These are phyloP conservation scores for Heterobasidion irregulare DNA, from an alignment of 1,284 basidiomycete species.

Conservation along the genomic window DNA sequence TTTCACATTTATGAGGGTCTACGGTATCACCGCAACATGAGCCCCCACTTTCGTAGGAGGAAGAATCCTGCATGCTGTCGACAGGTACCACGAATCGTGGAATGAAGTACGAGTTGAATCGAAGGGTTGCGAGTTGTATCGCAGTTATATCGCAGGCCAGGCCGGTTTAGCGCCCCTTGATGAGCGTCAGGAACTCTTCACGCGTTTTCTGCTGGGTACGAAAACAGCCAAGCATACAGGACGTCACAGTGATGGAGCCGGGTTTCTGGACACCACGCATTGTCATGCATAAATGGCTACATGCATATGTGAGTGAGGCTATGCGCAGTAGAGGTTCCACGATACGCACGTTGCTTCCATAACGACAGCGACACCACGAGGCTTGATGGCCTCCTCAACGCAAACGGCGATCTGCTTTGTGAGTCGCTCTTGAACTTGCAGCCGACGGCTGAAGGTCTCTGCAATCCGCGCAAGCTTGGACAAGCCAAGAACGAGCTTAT, in stretches of 20 bases:
- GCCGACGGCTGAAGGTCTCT: conserved; percentile 91
- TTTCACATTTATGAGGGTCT: no score
- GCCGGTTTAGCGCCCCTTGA: conserved; percentile 29
- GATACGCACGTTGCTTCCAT: conserved; percentile 90
- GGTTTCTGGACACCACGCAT: conserved; percentile 99
- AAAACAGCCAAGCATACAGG: conserved; percentile 99
- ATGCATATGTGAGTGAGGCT: conserved; percentile 3
- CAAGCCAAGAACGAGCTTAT: conserved; percentile 91
- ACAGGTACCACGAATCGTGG: no score
- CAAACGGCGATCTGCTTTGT: conserved; percentile 98
- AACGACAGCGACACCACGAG: conserved; percentile 97
- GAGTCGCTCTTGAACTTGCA: conserved; percentile 97
- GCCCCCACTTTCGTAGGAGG: no score
- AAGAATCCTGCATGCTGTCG: no score
- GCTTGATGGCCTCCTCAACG: conserved; percentile 95
- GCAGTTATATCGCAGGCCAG: background rate
- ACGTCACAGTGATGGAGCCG: conserved; percentile 91
- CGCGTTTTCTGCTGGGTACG: conserved; percentile 95
- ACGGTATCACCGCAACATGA: no score
- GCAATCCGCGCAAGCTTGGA: conserved; percentile 97
- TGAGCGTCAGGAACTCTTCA: conserved; percentile 86
- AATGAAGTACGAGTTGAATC: no score
- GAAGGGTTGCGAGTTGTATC: conserved; percentile 4
- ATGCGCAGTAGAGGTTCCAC: conserved; percentile 2
- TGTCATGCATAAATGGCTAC: conserved; percentile 97